Conservation (phyloP, 2,329 filamentous ascomycete species). For the Clonostachys rhizophaga region DNA sequence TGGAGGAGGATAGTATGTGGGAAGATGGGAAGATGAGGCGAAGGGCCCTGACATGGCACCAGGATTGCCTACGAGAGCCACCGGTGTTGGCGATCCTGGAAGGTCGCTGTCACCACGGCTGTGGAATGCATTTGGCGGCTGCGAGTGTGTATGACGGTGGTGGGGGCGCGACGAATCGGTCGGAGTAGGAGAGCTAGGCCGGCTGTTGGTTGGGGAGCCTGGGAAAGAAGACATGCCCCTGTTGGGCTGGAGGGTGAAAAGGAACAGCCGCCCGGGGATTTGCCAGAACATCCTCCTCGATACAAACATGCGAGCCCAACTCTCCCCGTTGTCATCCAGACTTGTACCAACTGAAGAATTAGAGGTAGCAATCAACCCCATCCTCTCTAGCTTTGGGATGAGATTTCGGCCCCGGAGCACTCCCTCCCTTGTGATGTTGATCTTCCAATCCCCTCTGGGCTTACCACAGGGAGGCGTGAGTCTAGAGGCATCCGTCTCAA, state of each 20-base stretch:
- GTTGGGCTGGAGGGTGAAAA: conserved; percentile 74
- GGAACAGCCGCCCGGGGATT: conserved; percentile 77
- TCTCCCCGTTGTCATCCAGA: conserved; percentile 54
- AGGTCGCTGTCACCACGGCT: conserved; percentile 24
- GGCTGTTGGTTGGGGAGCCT: conserved; percentile 46
- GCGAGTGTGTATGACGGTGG: conserved; percentile 16
- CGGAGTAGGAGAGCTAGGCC: conserved; percentile 45
- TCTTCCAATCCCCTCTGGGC: conserved; percentile 81
- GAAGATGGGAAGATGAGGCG: conserved; percentile 76
- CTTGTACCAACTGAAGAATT: conserved; percentile 71
- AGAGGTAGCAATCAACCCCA: conserved; percentile 76
- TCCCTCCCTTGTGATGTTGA: conserved; percentile 82
- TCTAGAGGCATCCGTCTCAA: conserved; percentile 59
- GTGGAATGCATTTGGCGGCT: conserved; percentile 5
- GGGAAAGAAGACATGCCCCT: conserved; percentile 29
- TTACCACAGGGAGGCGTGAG: conserved; percentile 64
- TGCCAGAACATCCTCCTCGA: conserved; percentile 87
- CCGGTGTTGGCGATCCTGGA: conserved; percentile 19
- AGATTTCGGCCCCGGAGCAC: conserved; percentile 79
- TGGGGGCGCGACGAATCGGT: conserved; percentile 16
- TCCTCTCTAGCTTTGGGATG: conserved; percentile 86
- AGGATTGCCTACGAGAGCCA: conserved; percentile 20
- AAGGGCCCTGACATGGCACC: conserved; percentile 55
- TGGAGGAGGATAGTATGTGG: conserved; percentile 84
- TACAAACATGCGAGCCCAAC: conserved; percentile 79